A percentile compares a stretch with the other conserved stretches of the same genome.
phyloP scores from a whole-genome alignment of 306 rosid genomes.

The Corylus americana region DNA sequence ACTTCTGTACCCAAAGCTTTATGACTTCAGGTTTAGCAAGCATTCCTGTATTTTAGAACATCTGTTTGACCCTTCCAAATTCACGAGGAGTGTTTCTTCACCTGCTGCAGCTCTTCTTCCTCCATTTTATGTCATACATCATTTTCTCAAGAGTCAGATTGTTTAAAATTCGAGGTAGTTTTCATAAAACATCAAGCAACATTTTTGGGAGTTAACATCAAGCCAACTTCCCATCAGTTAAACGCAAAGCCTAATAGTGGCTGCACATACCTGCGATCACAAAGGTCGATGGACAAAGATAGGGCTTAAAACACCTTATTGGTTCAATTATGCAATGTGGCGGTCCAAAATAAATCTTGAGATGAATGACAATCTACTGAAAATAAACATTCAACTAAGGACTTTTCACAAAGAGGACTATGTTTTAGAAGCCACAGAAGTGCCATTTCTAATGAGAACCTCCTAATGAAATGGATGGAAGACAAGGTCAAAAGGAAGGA shows the following conservation, averaged over 20 bases:
- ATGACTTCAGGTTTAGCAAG: background rate
- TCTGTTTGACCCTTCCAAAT: background rate
- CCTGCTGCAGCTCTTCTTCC: background rate
- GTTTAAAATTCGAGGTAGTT: background rate
- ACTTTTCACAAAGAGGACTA: background rate
- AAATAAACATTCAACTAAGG: background rate
- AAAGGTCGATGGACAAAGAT: background rate
- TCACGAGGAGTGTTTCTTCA: background rate
- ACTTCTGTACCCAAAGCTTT: background rate
- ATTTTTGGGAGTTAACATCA: background rate
- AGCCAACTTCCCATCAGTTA: background rate
- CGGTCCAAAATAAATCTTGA: background rate
- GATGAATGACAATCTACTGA: background rate
- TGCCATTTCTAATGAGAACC: conserved; percentile 14
- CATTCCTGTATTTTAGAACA: background rate
- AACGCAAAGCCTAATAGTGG: background rate
- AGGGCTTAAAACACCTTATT: background rate
- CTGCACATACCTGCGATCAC: background rate
- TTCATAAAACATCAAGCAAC: background rate
- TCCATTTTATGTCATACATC: background rate
- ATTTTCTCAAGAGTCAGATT: background rate
- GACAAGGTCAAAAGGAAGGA: conserved; percentile 7
- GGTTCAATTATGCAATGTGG: conserved; percentile 13
- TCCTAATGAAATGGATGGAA: conserved; percentile 1
- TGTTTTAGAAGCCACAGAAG: background rate